Base-by-base conservation (phyloP, 305 asterid genomes). In the Galium porrigens region DNA sequence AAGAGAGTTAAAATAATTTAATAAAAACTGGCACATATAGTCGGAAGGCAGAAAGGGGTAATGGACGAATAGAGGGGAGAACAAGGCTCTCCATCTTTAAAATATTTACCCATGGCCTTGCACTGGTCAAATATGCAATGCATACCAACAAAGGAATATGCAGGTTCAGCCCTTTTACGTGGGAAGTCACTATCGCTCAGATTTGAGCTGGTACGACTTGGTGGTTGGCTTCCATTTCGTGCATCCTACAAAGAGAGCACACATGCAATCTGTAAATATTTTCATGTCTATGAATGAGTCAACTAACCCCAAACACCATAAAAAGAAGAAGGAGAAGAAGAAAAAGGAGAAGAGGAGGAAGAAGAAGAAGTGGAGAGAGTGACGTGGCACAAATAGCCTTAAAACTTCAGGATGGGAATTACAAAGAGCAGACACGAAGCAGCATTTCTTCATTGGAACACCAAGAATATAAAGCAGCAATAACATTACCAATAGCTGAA, bases 121-220 rank as follows among this genome's bases (percentile, higher is more conserved):
- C 96, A 84, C 64, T 85, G 90, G 78, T 92, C 95, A 75, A 92
- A 92, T 54, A 92, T 87, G 83, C 95, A 86, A 82, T 92, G 98
- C 98, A 89, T 92, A 76, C 98, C 98, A 1, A 92, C 89, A 82
- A 89, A 92, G 18, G 98, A 92, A 82, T 87, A 92, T 65, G 95
- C 95, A 72, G 89, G 90, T 87, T 92, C 98, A 55, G 68, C 68
- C 85, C 79, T 87, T 75, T 75, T 86, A 64, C 74, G 94, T 29
- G 86, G 86, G 70, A 74, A 76, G 59, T 84, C 95, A 25, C 68
- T 36, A 62, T 84, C 95, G 68, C 95, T 86, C 61, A 85, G 72
- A 79, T 71, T 83, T 55, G 96, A 86, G 71, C 87, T 83, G 79
- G 78, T 82, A 72, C 75, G 85, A 74, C 95, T 89, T 75, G 85